A percentile compares a stretch with the other conserved stretches of the same genome.
Evolutionary conservation across 345 rosid genomes (phyloP).

Genomic region (Viola odorata): DNA sequence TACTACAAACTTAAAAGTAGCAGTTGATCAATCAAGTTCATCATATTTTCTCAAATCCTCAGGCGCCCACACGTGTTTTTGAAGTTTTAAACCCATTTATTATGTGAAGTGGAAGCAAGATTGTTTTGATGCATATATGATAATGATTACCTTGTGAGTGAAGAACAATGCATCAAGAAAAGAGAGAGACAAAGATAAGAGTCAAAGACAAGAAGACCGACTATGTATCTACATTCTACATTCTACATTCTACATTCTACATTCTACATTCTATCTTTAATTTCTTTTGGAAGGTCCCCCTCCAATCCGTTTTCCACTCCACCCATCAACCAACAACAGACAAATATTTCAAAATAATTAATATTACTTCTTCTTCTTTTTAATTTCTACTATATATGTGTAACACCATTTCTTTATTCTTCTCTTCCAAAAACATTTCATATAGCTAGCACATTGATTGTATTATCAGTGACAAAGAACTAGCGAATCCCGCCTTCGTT

Average conservation of each 20-base stretch:
- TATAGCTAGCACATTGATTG: no score
- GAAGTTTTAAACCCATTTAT: slow-evolving; percentile 15
- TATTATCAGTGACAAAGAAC: no score
- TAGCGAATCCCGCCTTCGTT: no score
- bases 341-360: slow-evolving; percentile 11
- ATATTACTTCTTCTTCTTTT: not conserved
- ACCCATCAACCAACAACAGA: slow-evolving; percentile 55
- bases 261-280: no score
- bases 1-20: no score
- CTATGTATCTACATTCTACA: slow-evolving; percentile 2
- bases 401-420: no score
- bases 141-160: slow-evolving; percentile 75
- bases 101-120: slow-evolving; percentile 79
- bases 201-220: slow-evolving; percentile 55
- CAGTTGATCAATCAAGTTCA: not conserved
- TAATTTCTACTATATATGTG: no score
- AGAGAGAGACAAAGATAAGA: slow-evolving; percentile 74
- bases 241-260: no score
- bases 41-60: slow-evolving; percentile 9
- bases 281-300: slow-evolving; percentile 44
- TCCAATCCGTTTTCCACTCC: slow-evolving; percentile 70
- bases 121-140: slow-evolving; percentile 19
- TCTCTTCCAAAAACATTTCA: no score
- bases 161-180: slow-evolving; percentile 69
- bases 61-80: slow-evolving; percentile 34